Evolutionary conservation across 768 basidiomycete genomes (phyloP).

Genomic region (Lactarius vividus): DNA sequence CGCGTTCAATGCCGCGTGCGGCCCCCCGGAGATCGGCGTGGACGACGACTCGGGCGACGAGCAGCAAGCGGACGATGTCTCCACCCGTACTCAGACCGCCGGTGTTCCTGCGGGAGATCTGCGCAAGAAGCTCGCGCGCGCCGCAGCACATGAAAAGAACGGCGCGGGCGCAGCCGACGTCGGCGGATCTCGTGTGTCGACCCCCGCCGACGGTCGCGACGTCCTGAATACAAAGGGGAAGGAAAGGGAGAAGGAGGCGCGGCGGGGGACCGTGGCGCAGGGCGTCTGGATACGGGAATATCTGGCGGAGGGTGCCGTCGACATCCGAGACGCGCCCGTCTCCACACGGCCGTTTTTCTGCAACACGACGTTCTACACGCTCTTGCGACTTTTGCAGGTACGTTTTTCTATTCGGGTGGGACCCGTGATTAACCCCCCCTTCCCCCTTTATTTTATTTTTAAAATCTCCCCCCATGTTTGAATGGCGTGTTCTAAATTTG

Average conservation of each 20-base stretch:
- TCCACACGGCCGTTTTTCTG: constrained; percentile 70
- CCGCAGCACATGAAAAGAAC: constrained; percentile 57
- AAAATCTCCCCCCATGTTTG: background rate
- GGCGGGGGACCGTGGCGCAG: background rate
- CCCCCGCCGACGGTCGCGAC: constrained; percentile 27
- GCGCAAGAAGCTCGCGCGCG: constrained; percentile 76
- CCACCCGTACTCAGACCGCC: constrained; percentile 4
- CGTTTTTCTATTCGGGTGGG: constrained; percentile 33
- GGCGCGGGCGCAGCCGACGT: constrained; percentile 28
- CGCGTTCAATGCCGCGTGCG: constrained; percentile 64
- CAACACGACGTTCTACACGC: constrained; percentile 90
- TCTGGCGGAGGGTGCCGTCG: constrained; percentile 23
- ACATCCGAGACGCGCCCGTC: constrained; percentile 31
- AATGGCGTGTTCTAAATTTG: constrained; percentile 7
- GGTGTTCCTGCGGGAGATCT: constrained; percentile 38
- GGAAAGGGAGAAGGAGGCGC: constrained; percentile 17
- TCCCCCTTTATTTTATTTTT: too few relatives aligned
- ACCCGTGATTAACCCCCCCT: background rate
- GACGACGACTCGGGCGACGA: constrained; percentile 36
- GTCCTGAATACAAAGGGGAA: constrained; percentile 12
- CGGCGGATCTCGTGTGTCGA: constrained; percentile 20
- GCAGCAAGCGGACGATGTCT: constrained; percentile 10
- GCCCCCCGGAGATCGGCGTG: constrained; percentile 50
- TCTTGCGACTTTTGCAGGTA: constrained; percentile 86
- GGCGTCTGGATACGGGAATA: constrained; percentile 24